Base-by-base conservation (phyloP, 345 rosid genomes). In the Populus euphratica region DNA sequence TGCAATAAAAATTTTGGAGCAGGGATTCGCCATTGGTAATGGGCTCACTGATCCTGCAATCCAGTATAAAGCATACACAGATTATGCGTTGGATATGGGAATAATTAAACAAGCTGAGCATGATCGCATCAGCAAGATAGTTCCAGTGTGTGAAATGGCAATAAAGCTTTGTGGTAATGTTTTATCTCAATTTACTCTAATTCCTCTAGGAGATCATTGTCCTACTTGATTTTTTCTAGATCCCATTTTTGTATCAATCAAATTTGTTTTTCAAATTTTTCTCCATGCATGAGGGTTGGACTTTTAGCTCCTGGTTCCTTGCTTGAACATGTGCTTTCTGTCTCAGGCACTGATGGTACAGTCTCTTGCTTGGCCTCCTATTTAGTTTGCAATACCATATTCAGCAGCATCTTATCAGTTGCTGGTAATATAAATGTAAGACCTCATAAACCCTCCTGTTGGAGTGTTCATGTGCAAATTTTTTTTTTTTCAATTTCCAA, bases 1-100 rank as follows among this genome's bases (percentile, higher is more conserved):
- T 75, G 70, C 75, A 70, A 76, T 65, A 70, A 62, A 77, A 65
- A 75, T 72, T 47, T 41, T 76, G 49, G 52, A 81, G 77, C 90
- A 96, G 99, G 99, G 99, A 74, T 89, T 96, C 80, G 98, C 99
- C 63, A 96, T 96, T 78, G 99, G 99, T 71, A 96, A 96, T 78
- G 99, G 99, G 68, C 95, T 96, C 70, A 96, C 99, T 43, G 89
- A 96, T 81, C 99, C 97, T 80, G 92, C 91, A 73, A 65, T 94
- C 80, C 99, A 94, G 78, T 94, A 94, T 73, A 90, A 92, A 86
- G 97, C 99, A 73, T 96, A 96, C 82, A 87, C 97, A n/a, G 99
- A 96, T 86, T 96, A 84, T 79, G 99, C 98, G 54, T 85, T 96
- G 85, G 89, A 92, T 56, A 91, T 87, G 93, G 97, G 93, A n/a